Evolutionary conservation across 495 filamentous ascomycete species (phyloP), one percentile per base, ranked within the genome.

Genomic region (Penicillium mononematosum): DNA sequence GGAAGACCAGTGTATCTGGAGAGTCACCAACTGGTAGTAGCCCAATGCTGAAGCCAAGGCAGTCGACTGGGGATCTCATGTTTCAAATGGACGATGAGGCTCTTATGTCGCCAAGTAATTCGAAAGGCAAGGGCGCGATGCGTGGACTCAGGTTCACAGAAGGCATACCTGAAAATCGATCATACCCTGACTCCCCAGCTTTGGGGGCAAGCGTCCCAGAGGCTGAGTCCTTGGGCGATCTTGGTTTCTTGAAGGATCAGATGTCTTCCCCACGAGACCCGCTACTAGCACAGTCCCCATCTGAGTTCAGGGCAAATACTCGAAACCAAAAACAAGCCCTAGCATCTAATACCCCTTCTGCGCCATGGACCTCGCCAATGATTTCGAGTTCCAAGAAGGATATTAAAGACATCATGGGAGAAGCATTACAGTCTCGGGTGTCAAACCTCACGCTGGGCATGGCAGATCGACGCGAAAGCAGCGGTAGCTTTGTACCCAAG

Each of bases 31-130:
- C 74, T 2, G 75, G 59, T 14, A 63, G 53, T 34, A 83, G 83
- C 52, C 87, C 88, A 3, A 69, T 79, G 34, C 75, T 93, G n/a
- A 81, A 80, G 53, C 76, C 85, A 0, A 89, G 82, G 58, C 79
- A 77, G 20, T 91, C 87, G 0, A 71, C 77, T 2, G 74, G 76
- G n/a, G 91, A 96, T 59, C 76, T 96, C 38, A 94, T 96, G 76
- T 96, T 96, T 65, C 86, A 91, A 57, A 96, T 96, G 90, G 92
- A 96, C 55, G 91, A 93, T n/a, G 91, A 90, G 41, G 77, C 71
- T 43, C 55, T 56, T 12, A 53, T 71, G 39, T 68, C 71, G 1
- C 58, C 68, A 5, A 52, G 51, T n/a, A 57, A 70, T 38, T 53
- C 56, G 1, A 75, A 70, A 63, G 74, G 74, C 4, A 75, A 75